Evolutionary conservation across 768 basidiomycete species (phyloP).

Genomic region (Tricholoma saponaceum): DNA sequence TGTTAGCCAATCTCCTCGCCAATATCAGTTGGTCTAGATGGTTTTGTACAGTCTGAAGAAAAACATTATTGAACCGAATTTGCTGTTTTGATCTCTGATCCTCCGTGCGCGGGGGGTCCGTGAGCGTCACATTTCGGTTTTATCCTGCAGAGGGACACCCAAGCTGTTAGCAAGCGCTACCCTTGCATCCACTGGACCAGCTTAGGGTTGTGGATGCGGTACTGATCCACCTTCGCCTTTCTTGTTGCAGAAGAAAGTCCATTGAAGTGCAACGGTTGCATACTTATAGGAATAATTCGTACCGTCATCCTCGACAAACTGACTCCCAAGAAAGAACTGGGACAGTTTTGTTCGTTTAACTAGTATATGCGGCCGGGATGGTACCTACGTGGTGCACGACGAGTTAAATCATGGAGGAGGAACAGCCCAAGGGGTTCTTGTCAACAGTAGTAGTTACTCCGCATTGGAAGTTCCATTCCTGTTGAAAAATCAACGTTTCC

Average conservation of each 20-base stretch:
- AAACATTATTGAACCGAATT: too few species aligned
- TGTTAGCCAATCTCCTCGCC: too few species aligned
- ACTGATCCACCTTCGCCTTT: slow-evolving; percentile 29
- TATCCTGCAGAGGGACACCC: too few species aligned
- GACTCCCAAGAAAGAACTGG: slow-evolving; percentile 27
- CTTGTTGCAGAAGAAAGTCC: slow-evolving; percentile 45
- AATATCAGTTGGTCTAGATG: too few species aligned
- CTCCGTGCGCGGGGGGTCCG: too few species aligned
- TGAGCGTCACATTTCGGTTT: too few species aligned
- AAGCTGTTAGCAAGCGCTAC: too few species aligned
- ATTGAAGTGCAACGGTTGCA: too few species aligned
- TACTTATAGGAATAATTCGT: too few species aligned
- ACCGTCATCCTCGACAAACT: slow-evolving; percentile 59
- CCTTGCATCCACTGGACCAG: not conserved
- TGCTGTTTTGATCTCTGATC: too few species aligned
- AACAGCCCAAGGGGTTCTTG: slow-evolving; percentile 57
- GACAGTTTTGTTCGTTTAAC: not conserved
- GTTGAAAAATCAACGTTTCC: not conserved
- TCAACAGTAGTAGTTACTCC: slow-evolving; percentile 62
- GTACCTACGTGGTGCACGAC: slow-evolving; percentile 54
- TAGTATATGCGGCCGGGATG: not conserved
- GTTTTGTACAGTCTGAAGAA: too few species aligned
- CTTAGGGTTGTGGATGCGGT: slow-evolving; percentile 1
- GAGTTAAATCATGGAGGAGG: slow-evolving; percentile 62
- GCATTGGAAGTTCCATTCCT: slow-evolving; percentile 57